Evolutionary conservation across 2,329 filamentous ascomycete species (phyloP), one percentile per base, ranked within the genome.

Genomic region (Aspergillus flavus): DNA sequence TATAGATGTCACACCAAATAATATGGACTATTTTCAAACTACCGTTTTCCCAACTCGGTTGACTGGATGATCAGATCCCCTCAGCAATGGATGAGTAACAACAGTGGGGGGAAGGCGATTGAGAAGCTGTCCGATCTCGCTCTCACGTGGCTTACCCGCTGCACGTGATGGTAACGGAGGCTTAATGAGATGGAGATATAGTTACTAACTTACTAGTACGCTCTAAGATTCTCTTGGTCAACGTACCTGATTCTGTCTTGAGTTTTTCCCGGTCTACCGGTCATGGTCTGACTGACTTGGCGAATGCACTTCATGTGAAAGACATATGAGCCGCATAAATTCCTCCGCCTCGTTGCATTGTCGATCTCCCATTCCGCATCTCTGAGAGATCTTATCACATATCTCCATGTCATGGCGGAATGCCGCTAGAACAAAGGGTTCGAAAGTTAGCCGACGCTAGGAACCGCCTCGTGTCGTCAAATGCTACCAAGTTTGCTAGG

Each of bases 101-200:
- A 60, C 58, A 57, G 57, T 41, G 60, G 58, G 52, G 56, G 36
- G 46, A 48, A 55, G 36, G 55, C 34, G 30, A 34, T 54, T 36
- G 63, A 66, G 60, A 63, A 56, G 54, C 59, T 63, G 63, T 65
- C 69, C 69, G 68, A 70, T 70, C 65, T 71, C 69, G 69, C 67
- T 63, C 50, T 66, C 67, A 64, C 64, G 67, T 67, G 65, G 48
- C 6, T 23, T 11, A 4, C 45, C 21, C 6, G n/a, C 7, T 19
- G 23, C 64, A 66, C 64, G 62, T 66, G 64, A 64, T 43, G 36
- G 58, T 58, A 61, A 36, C 34, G 34, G 14, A 36, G 34, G 34
- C 34, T 16, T 36, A 16, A 36, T 36, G 14, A 36, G 14, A 16
- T 6, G 34, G 34, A 36, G 34, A 16, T 36, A 36, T 36, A 36